phyloP scores from a whole-genome alignment of 225 moss, liverwort and hornwort species.

The Straminergon stramineum region DNA sequence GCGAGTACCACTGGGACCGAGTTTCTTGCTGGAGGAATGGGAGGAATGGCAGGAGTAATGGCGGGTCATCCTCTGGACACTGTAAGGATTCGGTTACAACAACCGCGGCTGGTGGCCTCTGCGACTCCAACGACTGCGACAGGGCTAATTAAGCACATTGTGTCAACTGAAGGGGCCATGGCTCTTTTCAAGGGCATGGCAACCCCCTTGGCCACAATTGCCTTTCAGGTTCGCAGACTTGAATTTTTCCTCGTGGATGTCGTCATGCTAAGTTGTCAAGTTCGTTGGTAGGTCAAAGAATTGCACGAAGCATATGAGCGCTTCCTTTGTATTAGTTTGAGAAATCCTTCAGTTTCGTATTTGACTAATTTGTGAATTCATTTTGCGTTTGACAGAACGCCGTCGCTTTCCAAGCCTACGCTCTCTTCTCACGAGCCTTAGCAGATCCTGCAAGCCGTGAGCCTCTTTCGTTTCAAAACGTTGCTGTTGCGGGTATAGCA shows the following conservation, averaged over 20 bases:
- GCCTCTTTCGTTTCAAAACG: constrained; percentile 52
- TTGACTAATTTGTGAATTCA: neutral
- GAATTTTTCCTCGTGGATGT: neutral
- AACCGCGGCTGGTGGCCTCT: constrained; percentile 51
- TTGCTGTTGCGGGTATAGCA: constrained; percentile 79
- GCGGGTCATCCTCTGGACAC: constrained; percentile 94
- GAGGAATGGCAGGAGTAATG: constrained; percentile 90
- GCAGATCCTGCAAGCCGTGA: constrained; percentile 36
- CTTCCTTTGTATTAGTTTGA: neutral
- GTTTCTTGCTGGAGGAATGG: constrained; percentile 87
- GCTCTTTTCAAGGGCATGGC: constrained; percentile 98
- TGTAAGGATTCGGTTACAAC: constrained; percentile 77
- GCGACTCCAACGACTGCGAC: constrained; percentile 45
- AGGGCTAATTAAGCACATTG: constrained; percentile 71
- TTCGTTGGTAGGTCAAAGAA: neutral
- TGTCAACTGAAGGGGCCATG: constrained; percentile 70
- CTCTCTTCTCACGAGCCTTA: constrained; percentile 62
- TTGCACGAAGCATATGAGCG: neutral
- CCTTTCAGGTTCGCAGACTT: constrained; percentile 61
- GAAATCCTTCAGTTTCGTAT: neutral
- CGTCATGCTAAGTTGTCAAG: neutral
- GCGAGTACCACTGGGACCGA: constrained; percentile 78
- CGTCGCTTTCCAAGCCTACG: constrained; percentile 91
- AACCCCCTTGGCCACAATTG: constrained; percentile 80
- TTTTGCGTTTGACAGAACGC: constrained; percentile 61